phyloP scores from a whole-genome alignment of 176 grass and related monocot species.

The Phoenix roebelenii region DNA sequence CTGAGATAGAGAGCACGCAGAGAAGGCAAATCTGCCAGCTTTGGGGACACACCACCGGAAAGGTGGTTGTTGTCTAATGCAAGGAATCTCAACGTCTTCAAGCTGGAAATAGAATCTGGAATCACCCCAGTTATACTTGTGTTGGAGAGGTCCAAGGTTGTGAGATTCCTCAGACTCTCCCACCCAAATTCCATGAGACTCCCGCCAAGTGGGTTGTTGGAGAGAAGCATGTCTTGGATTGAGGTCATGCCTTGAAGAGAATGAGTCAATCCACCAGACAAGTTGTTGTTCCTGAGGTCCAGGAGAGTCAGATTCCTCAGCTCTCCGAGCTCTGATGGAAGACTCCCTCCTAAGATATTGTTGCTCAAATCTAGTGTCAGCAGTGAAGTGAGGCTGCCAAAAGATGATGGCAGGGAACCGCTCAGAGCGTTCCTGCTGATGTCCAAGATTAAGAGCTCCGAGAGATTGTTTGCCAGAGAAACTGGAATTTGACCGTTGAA shows the following conservation, averaged over 20 bases:
- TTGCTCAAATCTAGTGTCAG: slow-evolving; percentile 80
- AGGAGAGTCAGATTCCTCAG: slow-evolving; percentile 48
- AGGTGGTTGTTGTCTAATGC: slow-evolving; percentile 72
- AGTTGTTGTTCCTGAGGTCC: slow-evolving; percentile 82
- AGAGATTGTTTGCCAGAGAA: slow-evolving; percentile 38
- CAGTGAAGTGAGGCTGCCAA: slow-evolving; percentile 49
- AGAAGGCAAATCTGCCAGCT: slow-evolving; percentile 42
- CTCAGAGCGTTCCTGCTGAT: slow-evolving; percentile 37
- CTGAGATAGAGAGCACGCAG: slow-evolving; percentile 79
- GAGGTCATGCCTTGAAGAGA: slow-evolving; percentile 34
- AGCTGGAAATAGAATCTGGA: slow-evolving; percentile 42
- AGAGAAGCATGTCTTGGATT: slow-evolving; percentile 69
- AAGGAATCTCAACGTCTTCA: slow-evolving; percentile 55
- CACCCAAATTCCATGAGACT: slow-evolving; percentile 22
- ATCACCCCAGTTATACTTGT: slow-evolving; percentile 34
- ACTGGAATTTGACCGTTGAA: slow-evolving; percentile 51
- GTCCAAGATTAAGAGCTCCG: slow-evolving; percentile 48
- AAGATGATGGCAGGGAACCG: slow-evolving; percentile 51
- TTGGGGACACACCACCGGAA: slow-evolving; percentile 35
- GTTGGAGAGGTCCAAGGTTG: slow-evolving; percentile 63
- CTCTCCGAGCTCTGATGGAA: slow-evolving; percentile 47
- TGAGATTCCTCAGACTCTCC: slow-evolving; percentile 36
- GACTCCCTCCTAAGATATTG: slow-evolving; percentile 39
- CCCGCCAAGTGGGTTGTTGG: slow-evolving; percentile 61
- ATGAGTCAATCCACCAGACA: slow-evolving; percentile 31